Evolutionary conservation across 352 stramenopile genomes (phyloP), one percentile per base, ranked within the genome.

Genomic region (Phytophthora sp.): DNA sequence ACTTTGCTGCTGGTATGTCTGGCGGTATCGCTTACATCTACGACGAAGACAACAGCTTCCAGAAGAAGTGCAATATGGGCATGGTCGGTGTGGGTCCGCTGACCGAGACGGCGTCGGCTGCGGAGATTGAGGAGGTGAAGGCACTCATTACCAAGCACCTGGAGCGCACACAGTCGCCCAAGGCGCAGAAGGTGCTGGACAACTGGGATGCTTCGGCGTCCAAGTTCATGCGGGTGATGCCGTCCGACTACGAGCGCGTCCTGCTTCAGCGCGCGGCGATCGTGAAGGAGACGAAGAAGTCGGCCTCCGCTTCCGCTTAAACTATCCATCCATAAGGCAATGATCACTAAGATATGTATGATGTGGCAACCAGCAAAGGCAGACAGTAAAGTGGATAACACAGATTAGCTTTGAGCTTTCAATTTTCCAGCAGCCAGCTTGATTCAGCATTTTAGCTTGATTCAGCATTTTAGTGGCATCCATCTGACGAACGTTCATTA

Each of bases 1-100:
- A 99, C 84, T 98, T 98, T 76, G 96, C 91, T 41, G 96, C 96
- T 26, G 96, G 96, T 62, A 99, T 99, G 95, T 98, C 88, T 62
- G 96, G 97, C 37, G 96, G 96, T 41, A 96, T 98, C 58, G 96
- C 95, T 11, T 99, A 98, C 79, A 88, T 99, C 52, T 99, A 98
- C 56, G 97, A 99, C 68, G 92, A 95, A 28, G 76, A 98, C 45
- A 73, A 75, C n/a, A 88, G 87, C 32, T 99, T 99, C 80, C 75
- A 87, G 31, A 70, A 86, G 58, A 87, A 96, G 63, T 98, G 94
- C 82, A 99, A 99, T 82, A 97, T 98, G 92, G 95, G 94, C 18
- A 96, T 99, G 85, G 94, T 99, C 11, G 84, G 72, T 7, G 69
- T 88, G 20, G 62, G 54, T 5, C 61, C 79, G 17, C 54, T 88